Base-by-base conservation (phyloP, 148 eudicot species). In the Arbutus unedo region DNA sequence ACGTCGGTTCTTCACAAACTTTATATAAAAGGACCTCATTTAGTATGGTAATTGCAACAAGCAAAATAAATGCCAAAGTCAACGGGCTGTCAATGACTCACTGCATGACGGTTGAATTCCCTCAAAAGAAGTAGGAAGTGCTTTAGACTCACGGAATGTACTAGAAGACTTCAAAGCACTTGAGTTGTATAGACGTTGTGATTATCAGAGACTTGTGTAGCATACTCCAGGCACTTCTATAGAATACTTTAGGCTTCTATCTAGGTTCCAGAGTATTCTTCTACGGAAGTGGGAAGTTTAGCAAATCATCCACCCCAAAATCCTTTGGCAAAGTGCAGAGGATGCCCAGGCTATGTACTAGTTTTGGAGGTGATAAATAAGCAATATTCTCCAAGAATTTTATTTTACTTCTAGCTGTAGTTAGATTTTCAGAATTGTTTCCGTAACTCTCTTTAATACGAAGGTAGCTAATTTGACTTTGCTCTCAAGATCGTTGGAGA, bases 141-240 rank as follows among this genome's bases (percentile, higher is more conserved):
- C 66, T 60, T n/a, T 8, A n/a, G 66, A 60, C 25, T 60, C 4
- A 7, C 21, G 66, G 2, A 6, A 60, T n/a, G 23, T 60, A 60
- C 66, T 60, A 60, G 66, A 60, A 60, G 66, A n/a, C 66, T 60
- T 23, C 21, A 60, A 60, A 60, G 25, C 66, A 60, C 66, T n/a
- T 9, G 7, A n/a, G 8, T n/a, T 60, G 31, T 60, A 60, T n/a
- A 60, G 66, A n/a, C 3, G 11, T 1, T 7, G 0, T 7, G 16
- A 55, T 19, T 60, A 60, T n/a, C 66, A 6, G 66, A 60, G 66
- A 19, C 31, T 60, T 60, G 66, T 60, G 3, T 59, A 19, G 66
- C 7, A 59, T 59, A 55, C 59, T 55, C 19, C 38, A 31, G 38
- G 38, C 38, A 31, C 38, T 6, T 3, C 2, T n/a, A 19, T 59